Percentiles rank a stretch among this genome's conserved stretches.
Evolutionary conservation across 257 asterid genomes (phyloP).

Genomic region (Voacanga thouarsii): DNA sequence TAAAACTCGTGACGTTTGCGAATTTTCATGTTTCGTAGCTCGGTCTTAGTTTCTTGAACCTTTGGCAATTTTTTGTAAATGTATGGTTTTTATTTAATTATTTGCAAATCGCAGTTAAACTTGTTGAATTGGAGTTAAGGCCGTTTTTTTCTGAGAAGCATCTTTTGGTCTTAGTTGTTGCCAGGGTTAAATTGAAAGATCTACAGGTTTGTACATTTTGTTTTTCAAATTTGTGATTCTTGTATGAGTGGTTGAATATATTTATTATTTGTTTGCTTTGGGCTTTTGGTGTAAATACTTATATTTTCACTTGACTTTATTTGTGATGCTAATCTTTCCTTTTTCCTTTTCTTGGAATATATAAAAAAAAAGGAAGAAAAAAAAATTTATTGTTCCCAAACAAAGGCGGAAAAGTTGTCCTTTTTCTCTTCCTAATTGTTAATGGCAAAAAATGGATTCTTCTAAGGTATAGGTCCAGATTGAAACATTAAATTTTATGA

Average conservation of each 20-base stretch:
- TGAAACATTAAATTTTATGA: background rate
- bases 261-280: background rate
- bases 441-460: background rate
- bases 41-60: no score
- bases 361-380: no score
- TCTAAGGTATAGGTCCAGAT: background rate
- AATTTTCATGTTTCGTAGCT: no score
- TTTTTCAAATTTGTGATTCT: background rate
- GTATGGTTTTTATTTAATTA: slow-evolving; percentile 5
- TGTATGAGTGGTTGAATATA: background rate
- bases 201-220: slow-evolving; percentile 59
- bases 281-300: background rate
- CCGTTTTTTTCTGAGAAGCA: slow-evolving; percentile 71
- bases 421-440: background rate
- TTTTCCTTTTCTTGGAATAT: no score
- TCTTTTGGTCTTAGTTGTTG: slow-evolving; percentile 88
- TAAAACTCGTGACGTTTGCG: no score
- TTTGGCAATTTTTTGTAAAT: background rate
- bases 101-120: slow-evolving; percentile 51
- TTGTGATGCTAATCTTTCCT: no score
- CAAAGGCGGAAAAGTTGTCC: no score
- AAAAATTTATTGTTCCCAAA: no score
- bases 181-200: slow-evolving; percentile 85
- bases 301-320: no score
- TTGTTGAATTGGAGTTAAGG: slow-evolving; percentile 55